These are phyloP conservation scores for Fusarium irregulare DNA, from an alignment of 2,329 filamentous ascomycete genomes.

Conservation along the genomic window DNA sequence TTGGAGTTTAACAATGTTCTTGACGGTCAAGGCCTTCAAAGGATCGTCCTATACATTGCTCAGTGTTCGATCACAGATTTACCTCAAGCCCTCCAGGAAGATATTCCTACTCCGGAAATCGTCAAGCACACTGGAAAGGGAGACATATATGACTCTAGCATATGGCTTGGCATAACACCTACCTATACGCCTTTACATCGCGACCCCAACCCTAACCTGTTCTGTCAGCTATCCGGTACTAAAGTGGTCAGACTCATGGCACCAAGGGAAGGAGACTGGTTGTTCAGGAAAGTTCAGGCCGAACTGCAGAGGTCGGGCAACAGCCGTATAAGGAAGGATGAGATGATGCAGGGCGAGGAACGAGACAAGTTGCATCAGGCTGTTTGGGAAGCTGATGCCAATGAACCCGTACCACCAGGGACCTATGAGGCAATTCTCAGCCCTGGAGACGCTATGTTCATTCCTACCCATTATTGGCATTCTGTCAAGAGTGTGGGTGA, in stretches of 20 bases:
- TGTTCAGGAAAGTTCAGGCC: slow-evolving; percentile 69
- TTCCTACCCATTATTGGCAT: slow-evolving; percentile 60
- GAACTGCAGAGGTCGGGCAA: slow-evolving; percentile 54
- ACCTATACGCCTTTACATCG: slow-evolving; percentile 92
- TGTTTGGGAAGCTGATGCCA: slow-evolving; percentile 69
- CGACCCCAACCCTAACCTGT: slow-evolving; percentile 94
- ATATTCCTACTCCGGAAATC: slow-evolving; percentile 75
- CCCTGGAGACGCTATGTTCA: slow-evolving; percentile 60
- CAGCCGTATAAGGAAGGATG: slow-evolving; percentile 74
- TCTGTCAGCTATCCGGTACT: slow-evolving; percentile 80
- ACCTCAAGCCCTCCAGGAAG: slow-evolving; percentile 68
- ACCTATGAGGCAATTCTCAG: slow-evolving; percentile 66
- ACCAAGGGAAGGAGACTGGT: slow-evolving; percentile 68
- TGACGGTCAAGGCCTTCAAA: slow-evolving; percentile 33
- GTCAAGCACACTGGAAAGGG: slow-evolving; percentile 75
- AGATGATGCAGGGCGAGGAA: slow-evolving; percentile 92
- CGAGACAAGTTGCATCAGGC: slow-evolving; percentile 71
- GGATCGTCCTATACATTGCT: slow-evolving; percentile 79
- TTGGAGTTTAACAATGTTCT: slow-evolving; percentile 58
- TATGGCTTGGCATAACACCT: slow-evolving; percentile 89
- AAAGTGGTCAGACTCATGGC: slow-evolving; percentile 80
- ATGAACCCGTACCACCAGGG: slow-evolving; percentile 42
- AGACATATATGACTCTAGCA: slow-evolving; percentile 85
- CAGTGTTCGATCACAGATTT: slow-evolving; percentile 80
- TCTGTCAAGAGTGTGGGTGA: slow-evolving; percentile 55